Conservation (phyloP, 2,329 filamentous ascomycete genomes). For the Pseudogymnoascus verrucosus region DNA sequence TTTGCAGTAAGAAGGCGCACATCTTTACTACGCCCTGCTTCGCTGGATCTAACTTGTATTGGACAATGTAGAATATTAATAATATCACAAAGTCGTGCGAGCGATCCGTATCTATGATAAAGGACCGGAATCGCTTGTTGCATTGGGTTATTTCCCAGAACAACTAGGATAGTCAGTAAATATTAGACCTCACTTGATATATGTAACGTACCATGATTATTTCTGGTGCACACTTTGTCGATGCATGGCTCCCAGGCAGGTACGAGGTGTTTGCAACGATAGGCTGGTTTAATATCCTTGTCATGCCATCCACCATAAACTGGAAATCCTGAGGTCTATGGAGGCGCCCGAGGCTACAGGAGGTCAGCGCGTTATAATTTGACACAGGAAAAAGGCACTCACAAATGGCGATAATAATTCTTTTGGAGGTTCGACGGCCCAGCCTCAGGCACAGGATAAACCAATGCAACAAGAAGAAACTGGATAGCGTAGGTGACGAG, state of each 20-base stretch:
- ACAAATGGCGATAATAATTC: conserved; percentile 94
- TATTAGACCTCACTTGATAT: neutral
- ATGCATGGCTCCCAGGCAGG: conserved; percentile 73
- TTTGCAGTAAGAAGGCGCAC: conserved; percentile 96
- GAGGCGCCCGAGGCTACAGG: conserved; percentile 47
- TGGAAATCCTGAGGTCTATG: conserved; percentile 96
- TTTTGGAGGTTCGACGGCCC: conserved; percentile 59
- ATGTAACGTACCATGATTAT: conserved; percentile 60
- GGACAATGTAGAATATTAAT: conserved; percentile 84
- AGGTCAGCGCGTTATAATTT: neutral
- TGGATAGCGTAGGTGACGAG: conserved; percentile 85
- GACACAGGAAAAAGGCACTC: conserved; percentile 28
- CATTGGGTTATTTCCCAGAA: conserved; percentile 97
- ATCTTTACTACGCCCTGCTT: conserved; percentile 91
- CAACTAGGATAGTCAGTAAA: conserved; percentile 30
- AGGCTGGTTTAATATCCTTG: conserved; percentile 82
- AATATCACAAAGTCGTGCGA: conserved; percentile 89
- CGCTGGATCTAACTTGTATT: conserved; percentile 75
- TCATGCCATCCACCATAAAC: conserved; percentile 93
- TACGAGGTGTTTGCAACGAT: conserved; percentile 84
- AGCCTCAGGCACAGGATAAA: conserved; percentile 82
- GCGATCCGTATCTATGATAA: conserved; percentile 91
- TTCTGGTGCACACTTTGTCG: conserved; percentile 82
- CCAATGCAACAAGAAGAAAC: conserved; percentile 72
- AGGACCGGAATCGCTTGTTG: conserved; percentile 93